Percentiles rank a stretch among this genome's conserved stretches.
Conservation (phyloP, 116 monocot genomes). For the Thalassia testudinum region DNA sequence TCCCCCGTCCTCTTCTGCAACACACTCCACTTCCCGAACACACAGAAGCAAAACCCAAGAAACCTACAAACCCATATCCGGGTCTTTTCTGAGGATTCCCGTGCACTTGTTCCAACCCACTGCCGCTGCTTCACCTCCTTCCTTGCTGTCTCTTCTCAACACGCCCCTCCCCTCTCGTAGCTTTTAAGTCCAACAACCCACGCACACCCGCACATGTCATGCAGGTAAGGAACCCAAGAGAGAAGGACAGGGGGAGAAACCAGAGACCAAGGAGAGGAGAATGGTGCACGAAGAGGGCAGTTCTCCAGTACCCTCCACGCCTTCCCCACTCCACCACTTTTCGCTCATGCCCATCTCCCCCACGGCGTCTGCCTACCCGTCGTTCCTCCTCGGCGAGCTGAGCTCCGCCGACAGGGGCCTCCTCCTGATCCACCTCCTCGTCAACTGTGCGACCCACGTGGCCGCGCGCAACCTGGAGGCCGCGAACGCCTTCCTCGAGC, state of each 20-base stretch:
- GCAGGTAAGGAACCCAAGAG: too few relatives aligned
- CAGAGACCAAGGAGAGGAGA: conserved; percentile 2
- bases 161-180: neutral
- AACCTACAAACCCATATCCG: neutral
- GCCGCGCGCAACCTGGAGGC: conserved; percentile 30
- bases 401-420: conserved; percentile 58
- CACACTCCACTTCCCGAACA: too few relatives aligned
- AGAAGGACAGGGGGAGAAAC: neutral
- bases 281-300: conserved; percentile 32
- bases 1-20: too few relatives aligned
- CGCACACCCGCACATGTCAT: neutral
- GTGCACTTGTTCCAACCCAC: neutral
- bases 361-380: neutral
- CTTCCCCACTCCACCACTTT: conserved; percentile 17
- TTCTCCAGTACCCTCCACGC: conserved; percentile 31
- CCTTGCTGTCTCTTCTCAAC: neutral
- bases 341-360: conserved; percentile 26
- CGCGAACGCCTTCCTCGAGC: conserved; percentile 55
- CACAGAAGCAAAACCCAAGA: too few relatives aligned
- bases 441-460: conserved; percentile 58
- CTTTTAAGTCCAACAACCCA: neutral
- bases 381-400: conserved; percentile 14
- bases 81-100: neutral
- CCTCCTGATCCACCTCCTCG: conserved; percentile 56
- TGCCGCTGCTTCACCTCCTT: neutral